Evolutionary conservation across 2,329 filamentous ascomycete species (phyloP), one percentile per base, ranked within the genome.

Genomic region (Nigrospora sphaerica): DNA sequence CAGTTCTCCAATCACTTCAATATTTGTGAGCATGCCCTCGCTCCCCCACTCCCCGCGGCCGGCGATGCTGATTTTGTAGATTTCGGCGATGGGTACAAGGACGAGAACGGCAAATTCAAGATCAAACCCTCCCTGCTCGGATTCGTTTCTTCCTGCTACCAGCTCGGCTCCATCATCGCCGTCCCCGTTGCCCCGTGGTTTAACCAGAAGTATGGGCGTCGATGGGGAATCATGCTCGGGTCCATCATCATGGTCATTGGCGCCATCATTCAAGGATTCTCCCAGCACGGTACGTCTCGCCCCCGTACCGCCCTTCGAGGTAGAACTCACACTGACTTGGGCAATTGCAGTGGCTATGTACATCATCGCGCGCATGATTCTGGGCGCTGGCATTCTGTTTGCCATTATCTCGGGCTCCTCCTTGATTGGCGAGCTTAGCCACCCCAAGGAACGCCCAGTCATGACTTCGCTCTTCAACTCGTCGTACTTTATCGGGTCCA

Each of bases 401-500:
- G 76, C 72, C 52, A 82, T 82, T 54, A 74, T 81, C 46, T 75
- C 75, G 7, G 78, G 74, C 5, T 78, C 78, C 2, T 70, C 76
- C 7, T 62, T 82, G 42, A 77, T 83, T 32, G 78, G 77, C 54
- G 80, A 83, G 58, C 63, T 83, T 12, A 73, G 71, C 3, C 75
- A 82, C 57, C 78, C 78, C 9, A 81, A 80, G 61, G 78, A 82
- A 58, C 74, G 79, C 46, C 68, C 78, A 0, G 68, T 79, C 37
- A 51, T 82, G 46, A 82, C 77, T 1, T 80, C 77, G 12, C 68
- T 81, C 4, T 82, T 82, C 68, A 82, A 82, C 55, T 73, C 66
- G 60, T 74, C 74, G 10, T 81, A 77, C 55, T 72, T 78, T 52
- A 61, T 80, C 38, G 77, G 77, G 3, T 64, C 69, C 43, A 74